A percentile compares a stretch with the other conserved stretches of the same genome.
phyloP scores from a whole-genome alignment of 495 filamentous ascomycete species.

The Endocarpon pusillum region DNA sequence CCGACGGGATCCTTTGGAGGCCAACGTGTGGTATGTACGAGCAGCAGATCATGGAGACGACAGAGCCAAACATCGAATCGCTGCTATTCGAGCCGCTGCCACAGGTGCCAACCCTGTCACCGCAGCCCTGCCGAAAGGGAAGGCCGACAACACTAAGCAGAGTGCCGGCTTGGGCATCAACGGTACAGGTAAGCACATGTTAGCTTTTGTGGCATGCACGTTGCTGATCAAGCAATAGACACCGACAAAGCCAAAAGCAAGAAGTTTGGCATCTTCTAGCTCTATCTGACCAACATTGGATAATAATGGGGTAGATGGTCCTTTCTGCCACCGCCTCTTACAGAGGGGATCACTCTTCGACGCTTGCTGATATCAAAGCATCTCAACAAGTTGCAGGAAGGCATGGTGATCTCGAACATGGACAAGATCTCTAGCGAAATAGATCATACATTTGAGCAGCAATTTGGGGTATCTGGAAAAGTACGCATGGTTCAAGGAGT shows the following conservation, averaged over 20 bases:
- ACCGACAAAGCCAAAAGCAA: slow-evolving; percentile 16
- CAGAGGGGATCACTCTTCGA: no score
- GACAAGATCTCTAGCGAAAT: no score
- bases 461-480: no score
- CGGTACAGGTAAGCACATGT: background rate
- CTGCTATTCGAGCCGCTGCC: slow-evolving; percentile 71
- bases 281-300: no score
- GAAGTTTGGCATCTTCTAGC: slow-evolving; percentile 20
- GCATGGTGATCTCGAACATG: no score
- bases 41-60: slow-evolving; percentile 87
- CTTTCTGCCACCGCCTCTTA: no score
- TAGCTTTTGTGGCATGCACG: background rate
- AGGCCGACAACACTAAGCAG: slow-evolving; percentile 5
- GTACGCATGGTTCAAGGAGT: no score
- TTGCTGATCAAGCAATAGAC: slow-evolving; percentile 3
- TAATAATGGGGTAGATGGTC: no score
- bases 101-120: slow-evolving; percentile 43
- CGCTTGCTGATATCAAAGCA: no score
- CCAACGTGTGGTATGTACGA: slow-evolving; percentile 96
- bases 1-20: slow-evolving; percentile 79
- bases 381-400: no score
- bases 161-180: no score
- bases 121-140: slow-evolving; percentile 7
- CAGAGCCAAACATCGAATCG: slow-evolving; percentile 68
- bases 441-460: no score